These are phyloP conservation scores for Nicotiana knightiana DNA, from an alignment of 257 asterid genomes.

Conservation along the genomic window DNA sequence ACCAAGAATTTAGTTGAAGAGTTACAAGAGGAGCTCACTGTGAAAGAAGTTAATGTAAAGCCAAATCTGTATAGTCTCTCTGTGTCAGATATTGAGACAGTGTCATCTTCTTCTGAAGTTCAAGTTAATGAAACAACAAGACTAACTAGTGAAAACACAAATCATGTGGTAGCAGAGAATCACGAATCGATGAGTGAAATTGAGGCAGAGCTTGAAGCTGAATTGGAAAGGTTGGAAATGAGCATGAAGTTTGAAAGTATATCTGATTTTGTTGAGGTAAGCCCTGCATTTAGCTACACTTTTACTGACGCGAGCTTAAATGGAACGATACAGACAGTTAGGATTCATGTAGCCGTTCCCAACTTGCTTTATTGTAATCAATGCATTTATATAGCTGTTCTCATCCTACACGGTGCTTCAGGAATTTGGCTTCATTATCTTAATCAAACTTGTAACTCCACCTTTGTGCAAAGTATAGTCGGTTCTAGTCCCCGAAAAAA, in stretches of 20 bases:
- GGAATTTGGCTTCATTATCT: not conserved
- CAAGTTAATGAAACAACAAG: constrained; percentile 6
- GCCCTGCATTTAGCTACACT: not conserved
- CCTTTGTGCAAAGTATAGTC: not conserved
- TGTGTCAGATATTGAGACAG: constrained; percentile 25
- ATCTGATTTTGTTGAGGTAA: constrained; percentile 40
- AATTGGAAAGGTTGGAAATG: constrained; percentile 62
- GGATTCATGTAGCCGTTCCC: not conserved
- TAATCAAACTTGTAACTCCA: not conserved
- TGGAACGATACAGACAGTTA: not conserved
- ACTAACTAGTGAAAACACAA: constrained; percentile 4
- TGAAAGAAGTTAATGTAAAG: constrained; percentile 42
- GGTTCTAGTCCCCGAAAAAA: not conserved
- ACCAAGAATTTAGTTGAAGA: constrained; percentile 51
- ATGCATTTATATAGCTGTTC: not conserved
- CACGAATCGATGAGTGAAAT: constrained; percentile 43
- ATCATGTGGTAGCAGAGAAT: constrained; percentile 23
- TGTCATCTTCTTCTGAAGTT: constrained; percentile 24
- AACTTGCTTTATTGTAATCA: not conserved
- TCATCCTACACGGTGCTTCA: too few species aligned
- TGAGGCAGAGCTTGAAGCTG: constrained; percentile 79
- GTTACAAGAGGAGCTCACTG: constrained; percentile 56
- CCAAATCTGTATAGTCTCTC: constrained; percentile 13
- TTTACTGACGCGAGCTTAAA: not conserved
- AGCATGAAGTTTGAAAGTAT: constrained; percentile 39